Evolutionary conservation across 2,329 filamentous ascomycete genomes (phyloP).

Genomic region (Huntiella bhutanensis): DNA sequence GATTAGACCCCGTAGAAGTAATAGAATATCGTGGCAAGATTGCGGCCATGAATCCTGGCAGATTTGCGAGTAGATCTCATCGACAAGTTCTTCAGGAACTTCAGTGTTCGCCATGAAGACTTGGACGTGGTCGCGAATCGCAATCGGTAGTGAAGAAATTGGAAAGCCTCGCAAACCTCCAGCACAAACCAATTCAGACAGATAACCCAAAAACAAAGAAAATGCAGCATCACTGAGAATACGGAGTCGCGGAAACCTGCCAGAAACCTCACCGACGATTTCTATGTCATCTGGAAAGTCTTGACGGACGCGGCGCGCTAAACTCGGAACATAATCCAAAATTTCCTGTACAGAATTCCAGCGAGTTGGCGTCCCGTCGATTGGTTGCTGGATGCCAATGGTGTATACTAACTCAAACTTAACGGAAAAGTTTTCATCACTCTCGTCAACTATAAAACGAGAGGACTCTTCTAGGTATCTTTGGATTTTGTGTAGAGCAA

Average conservation of each 20-base stretch:
- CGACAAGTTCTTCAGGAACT: constrained; percentile 15
- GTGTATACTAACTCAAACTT: constrained; percentile 47
- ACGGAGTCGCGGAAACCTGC: constrained; percentile 29
- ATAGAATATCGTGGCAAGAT: constrained; percentile 18
- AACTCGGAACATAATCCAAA: constrained; percentile 22
- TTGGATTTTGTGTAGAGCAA: constrained; percentile 23
- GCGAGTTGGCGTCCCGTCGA: constrained; percentile 34
- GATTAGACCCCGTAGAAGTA: constrained; percentile 37
- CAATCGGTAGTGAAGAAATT: constrained; percentile 14
- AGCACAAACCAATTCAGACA: constrained; percentile 24
- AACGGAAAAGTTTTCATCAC: constrained; percentile 42
- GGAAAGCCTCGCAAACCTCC: constrained; percentile 25
- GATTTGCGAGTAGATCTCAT: constrained; percentile 19
- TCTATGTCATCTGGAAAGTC: constrained; percentile 24
- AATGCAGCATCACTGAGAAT: constrained; percentile 23
- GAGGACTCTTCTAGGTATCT: constrained; percentile 24
- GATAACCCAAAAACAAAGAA: background rate
- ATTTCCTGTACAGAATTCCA: constrained; percentile 38
- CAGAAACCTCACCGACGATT: constrained; percentile 16
- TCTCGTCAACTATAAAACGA: constrained; percentile 44
- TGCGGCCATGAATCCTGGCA: constrained; percentile 18
- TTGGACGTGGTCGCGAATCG: constrained; percentile 18
- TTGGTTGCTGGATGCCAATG: constrained; percentile 29
- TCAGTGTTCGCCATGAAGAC: constrained; percentile 26
- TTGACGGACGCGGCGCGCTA: constrained; percentile 17